Evolutionary conservation across 768 basidiomycete species (phyloP), one percentile per base, ranked within the genome.

Genomic region (Baorangia bicolor): DNA sequence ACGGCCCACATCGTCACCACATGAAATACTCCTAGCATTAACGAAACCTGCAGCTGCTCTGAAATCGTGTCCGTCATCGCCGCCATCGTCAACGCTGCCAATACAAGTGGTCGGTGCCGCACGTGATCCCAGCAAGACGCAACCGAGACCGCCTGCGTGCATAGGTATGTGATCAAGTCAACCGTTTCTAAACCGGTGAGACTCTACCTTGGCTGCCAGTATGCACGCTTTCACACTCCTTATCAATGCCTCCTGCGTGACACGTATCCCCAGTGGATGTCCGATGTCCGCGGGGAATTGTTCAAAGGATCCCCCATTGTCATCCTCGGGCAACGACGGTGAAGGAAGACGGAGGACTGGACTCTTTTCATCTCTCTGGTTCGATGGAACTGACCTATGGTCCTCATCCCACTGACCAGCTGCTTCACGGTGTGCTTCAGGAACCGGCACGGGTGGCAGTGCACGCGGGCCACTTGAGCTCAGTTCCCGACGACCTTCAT

Each of bases 21-120:
- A 64, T 84, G 82, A n/a, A 75, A 51, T 23, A 71, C 23, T 0
- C 72, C 76, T 16, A 83, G 67, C 31, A 74, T 54, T 1, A 75
- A 37, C 0, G 79, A 78, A 16, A 73, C 61, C 48, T 59, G 52
- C 11, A 79, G 56, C 21, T 65, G 67, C 43, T 81, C 79, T 25
- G 75, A 76, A 66, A 78, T 69, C 13, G 77, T 79, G 68, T 84
- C 82, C 21, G 70, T 53, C 27, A 81, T 61, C 2, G 79, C 79
- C 2, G 77, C 71, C 2, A 63, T 57, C 9, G 73, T 66, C 37
- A 77, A 64, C 14, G 64, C 50, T 0, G 54, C 67, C 49, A 71
- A 43, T 5, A 72, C 48, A 27, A 67, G 50, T 2, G 67, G 62
- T 35, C 68, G 69, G 8, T 64, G 66, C 30, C 39, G 70, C 51